Conservation (phyloP, 768 basidiomycete genomes). For the Agaricus subrufescens region DNA sequence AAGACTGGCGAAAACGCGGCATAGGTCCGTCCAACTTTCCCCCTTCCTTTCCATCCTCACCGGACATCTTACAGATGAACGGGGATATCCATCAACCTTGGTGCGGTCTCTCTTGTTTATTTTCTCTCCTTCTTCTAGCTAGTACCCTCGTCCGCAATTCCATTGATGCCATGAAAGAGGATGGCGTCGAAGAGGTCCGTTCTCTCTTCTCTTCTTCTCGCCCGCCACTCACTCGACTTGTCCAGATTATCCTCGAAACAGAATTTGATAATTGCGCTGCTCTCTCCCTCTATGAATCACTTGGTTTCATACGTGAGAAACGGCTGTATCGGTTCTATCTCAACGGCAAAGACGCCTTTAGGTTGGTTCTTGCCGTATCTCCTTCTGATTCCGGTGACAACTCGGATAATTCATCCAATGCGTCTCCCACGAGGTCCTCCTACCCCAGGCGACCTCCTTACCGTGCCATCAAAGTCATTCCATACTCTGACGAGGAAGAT, state of each 20-base stretch:
- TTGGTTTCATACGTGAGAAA: conserved; percentile 96
- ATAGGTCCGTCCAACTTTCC: conserved; percentile 64
- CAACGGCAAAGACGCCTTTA: conserved; percentile 94
- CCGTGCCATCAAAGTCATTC: conserved; percentile 40
- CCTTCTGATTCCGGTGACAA: conserved; percentile 30
- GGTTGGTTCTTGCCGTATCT: conserved; percentile 66
- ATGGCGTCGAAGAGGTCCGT: conserved; percentile 83
- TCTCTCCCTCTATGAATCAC: conserved; percentile 81
- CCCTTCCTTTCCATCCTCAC: conserved; percentile 36
- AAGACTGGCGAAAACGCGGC: conserved; percentile 81
- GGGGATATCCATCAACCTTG: conserved; percentile 38
- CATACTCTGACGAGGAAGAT: conserved; percentile 43
- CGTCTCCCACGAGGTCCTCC: conserved; percentile 14
- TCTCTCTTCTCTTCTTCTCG: background rate
- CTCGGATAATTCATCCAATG: conserved; percentile 22
- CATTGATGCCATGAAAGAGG: conserved; percentile 76
- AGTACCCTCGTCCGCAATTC: conserved; percentile 81
- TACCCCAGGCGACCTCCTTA: conserved; percentile 21
- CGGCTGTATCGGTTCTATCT: conserved; percentile 93
- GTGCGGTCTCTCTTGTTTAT: conserved; percentile 33
- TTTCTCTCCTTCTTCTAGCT: conserved; percentile 49
- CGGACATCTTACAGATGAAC: conserved; percentile 33
- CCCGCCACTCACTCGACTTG: conserved; percentile 2
- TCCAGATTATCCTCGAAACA: conserved; percentile 89
- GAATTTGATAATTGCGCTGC: conserved; percentile 92